Percentiles rank a stretch among this genome's conserved stretches.
Conservation (phyloP, 2,329 filamentous ascomycete genomes). For the Penicillium italicum region DNA sequence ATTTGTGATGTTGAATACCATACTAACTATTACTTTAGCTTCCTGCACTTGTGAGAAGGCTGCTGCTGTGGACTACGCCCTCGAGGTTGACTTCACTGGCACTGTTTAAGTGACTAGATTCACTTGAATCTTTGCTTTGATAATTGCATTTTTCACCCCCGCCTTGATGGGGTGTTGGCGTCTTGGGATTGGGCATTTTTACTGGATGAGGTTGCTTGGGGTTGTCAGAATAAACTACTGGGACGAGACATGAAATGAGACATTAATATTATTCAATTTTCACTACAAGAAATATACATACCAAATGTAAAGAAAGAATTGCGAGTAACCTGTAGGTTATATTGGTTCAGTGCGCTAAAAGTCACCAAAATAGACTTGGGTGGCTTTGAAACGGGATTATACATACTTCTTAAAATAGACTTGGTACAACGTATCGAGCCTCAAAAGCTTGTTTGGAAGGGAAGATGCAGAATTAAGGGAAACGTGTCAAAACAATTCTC, state of each 20-base stretch:
- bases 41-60: constrained; percentile 82
- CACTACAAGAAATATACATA: background rate
- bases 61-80: constrained; percentile 57
- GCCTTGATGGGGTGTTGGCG: constrained; percentile 1
- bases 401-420: background rate
- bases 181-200: constrained; percentile 5
- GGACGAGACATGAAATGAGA: background rate
- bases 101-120: constrained; percentile 36
- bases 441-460: constrained; percentile 1
- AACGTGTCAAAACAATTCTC: background rate
- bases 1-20: background rate
- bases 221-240: background rate
- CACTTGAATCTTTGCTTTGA: background rate
- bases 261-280: background rate
- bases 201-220: background rate
- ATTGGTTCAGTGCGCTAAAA: background rate
- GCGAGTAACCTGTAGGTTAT: too few species aligned
- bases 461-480: background rate
- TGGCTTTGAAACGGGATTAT: background rate
- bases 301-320: background rate
- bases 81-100: constrained; percentile 85
- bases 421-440: background rate
- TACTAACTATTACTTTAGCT: constrained; percentile 40
- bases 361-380: background rate
- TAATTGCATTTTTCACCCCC: constrained; percentile 8